Percentiles rank a stretch among this genome's conserved stretches.
phyloP scores from a whole-genome alignment of 2,329 filamentous ascomycete genomes.

The Lasiodiplodia theobromae region DNA sequence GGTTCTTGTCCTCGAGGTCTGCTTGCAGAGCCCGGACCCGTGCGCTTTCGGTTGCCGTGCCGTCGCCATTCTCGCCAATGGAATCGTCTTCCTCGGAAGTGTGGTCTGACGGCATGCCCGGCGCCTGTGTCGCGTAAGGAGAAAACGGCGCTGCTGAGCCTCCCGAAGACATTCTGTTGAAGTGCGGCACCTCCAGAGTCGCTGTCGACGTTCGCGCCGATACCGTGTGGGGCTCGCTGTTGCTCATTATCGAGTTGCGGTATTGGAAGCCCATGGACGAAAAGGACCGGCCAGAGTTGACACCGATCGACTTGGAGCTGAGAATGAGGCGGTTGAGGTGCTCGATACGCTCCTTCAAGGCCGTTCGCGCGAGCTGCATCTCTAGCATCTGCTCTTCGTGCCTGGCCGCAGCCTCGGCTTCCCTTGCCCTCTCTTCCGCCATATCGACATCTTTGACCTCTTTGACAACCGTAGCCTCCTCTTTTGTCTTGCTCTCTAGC shows the following conservation, averaged over 20 bases:
- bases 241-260: conserved; percentile 50
- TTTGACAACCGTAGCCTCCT: conserved; percentile 64
- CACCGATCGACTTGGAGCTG: conserved; percentile 93
- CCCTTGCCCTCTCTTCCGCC: conserved; percentile 71
- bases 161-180: conserved; percentile 34
- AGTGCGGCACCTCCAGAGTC: conserved; percentile 50
- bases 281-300: conserved; percentile 67
- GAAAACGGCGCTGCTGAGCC: conserved; percentile 38
- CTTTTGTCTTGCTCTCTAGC: conserved; percentile 67
- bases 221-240: conserved; percentile 57
- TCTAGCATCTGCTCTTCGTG: conserved; percentile 98
- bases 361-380: conserved; percentile 95
- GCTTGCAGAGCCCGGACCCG: conserved; percentile 92
- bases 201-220: conserved; percentile 48
- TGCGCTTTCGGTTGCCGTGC: conserved; percentile 79
- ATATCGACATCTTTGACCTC: conserved; percentile 63
- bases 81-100: conserved; percentile 56
- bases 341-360: conserved; percentile 95
- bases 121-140: conserved; percentile 36
- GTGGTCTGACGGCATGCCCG: conserved; percentile 32
- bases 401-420: conserved; percentile 77
- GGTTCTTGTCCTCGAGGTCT: conserved; percentile 96
- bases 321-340: conserved; percentile 94
- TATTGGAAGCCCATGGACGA: conserved; percentile 43
- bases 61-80: conserved; percentile 83